Evolutionary conservation across 345 rosid species (phyloP), one percentile per base, ranked within the genome.

Genomic region (Limnanthes douglasii): DNA sequence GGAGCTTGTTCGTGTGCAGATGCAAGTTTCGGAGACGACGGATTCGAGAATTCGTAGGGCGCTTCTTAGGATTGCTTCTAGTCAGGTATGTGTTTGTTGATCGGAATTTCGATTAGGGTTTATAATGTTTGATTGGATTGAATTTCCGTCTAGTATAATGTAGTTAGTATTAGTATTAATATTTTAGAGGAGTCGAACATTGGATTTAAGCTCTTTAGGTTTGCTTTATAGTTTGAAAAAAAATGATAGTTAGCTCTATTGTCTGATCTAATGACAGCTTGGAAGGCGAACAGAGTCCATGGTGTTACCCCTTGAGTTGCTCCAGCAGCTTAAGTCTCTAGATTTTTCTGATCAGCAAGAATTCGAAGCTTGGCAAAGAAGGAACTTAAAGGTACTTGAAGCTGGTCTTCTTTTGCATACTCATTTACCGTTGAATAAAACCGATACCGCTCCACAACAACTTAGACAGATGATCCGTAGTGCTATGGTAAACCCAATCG

Each of bases 1-100:
- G 19, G 96, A 84, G 66, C 18, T 85, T 49, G 65, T 79, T 50
- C 70, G 88, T 22, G 44, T 60, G 10, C 96, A 90, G 70, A 80
- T 90, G 94, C 61, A 75, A 27, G 66, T 90, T 4, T 61, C 84
- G 0, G 94, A 84, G 66, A 75, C 65, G 56, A 34, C 58, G n/a
- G 98, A 90, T 57, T 80, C 85, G 10, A 68, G 95, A 64, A 77
- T 90, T 41, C 49, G 98, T 32, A 71, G 82, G 57, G 93, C 96
- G 6, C 69, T 84, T 9, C 57, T 90, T 30, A 68, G 95, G 50
- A 62, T 84, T 28, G 70, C 98, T 38, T 76, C 93, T 46, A 79
- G 82, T 31, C 94, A 90, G 88, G 98, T 86, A 23, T 33, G 56
- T 34, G 37, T 41, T 31, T 17, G 42, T 25, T 18, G 16, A 26